A percentile compares a stretch with the other conserved stretches of the same genome.
Conservation (phyloP, 495 filamentous ascomycete species). For the Hamigera avellanea region DNA sequence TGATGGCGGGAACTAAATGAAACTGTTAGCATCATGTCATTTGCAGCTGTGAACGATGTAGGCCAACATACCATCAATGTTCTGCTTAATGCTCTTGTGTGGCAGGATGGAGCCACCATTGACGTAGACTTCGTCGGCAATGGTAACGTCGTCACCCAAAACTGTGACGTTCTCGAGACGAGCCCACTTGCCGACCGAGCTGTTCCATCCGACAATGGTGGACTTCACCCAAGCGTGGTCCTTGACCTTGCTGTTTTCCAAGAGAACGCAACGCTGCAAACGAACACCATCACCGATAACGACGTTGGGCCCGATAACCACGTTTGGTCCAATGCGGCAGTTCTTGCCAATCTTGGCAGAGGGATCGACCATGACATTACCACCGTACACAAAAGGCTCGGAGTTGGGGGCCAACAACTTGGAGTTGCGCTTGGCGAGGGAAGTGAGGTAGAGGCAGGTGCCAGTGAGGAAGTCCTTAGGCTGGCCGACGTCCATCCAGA, state of each 20-base stretch:
- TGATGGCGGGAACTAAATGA: conserved; percentile 61
- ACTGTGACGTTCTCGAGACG: conserved; percentile 96
- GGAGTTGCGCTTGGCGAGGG: conserved; percentile 82
- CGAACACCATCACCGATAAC: conserved; percentile 92
- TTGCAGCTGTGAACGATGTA: too few relatives aligned
- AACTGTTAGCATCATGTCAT: not conserved
- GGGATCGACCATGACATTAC: conserved; percentile 94
- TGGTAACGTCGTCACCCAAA: conserved; percentile 96
- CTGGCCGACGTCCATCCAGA: conserved; percentile 99
- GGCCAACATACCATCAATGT: conserved; percentile 77
- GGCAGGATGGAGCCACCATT: conserved; percentile 94
- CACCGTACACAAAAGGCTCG: conserved; percentile 79
- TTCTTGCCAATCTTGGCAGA: conserved; percentile 95
- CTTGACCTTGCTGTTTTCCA: conserved; percentile 87
- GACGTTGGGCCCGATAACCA: conserved; percentile 91
- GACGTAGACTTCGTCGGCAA: conserved; percentile 97
- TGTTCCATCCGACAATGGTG: conserved; percentile 99
- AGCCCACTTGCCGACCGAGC: conserved; percentile 89
- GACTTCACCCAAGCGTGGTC: conserved; percentile 99
- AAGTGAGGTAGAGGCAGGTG: conserved; percentile 93
- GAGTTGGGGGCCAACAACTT: conserved; percentile 68
- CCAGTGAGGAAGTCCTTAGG: conserved; percentile 97
- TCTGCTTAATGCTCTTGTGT: conserved; percentile 98
- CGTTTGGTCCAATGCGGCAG: conserved; percentile 96
- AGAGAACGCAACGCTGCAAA: conserved; percentile 84